Base-by-base conservation (phyloP, 768 basidiomycete species). In the Xerocomus potaroensis region DNA sequence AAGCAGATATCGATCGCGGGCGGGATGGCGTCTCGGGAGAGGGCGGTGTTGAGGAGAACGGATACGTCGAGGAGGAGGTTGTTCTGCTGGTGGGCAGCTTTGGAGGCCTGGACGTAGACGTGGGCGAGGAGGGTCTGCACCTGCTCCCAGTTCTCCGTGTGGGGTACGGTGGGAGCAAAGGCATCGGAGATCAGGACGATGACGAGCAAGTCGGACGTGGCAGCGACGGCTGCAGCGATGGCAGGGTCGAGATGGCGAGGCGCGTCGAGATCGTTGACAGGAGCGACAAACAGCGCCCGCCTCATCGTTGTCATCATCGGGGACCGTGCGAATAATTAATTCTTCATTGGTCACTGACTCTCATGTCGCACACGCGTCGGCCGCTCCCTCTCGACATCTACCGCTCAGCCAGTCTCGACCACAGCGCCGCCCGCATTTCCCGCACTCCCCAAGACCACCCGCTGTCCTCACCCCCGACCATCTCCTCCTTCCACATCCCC, bases 21-120 rank as follows among this genome's bases (percentile, higher is more conserved):
- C 10, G 60, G 61, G 14, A 78, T 53, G 22, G 68, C 63, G 18
- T 80, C 57, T 44, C 69, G 65, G 47, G 72, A 69, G 34, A 78
- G 72, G 43, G 74, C 62, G n/a, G 75, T 81, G 41, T 77, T 73
- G 48, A 95, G 75, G 37, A 90, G 67, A 12, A 95, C 86, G 56
- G 89, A 84, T 39, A 95, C 71, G 44, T 84, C 74, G 74, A 93
- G 78, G 47, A 90, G 72, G 33, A 91, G 69, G 51, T 80, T 85
- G 61, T 79, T 79, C 56, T 73, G 63, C 30, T 78, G 74, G 59
- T 84, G 81, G 12, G 87, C 85, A 33, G 81, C 76, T 56, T 78
- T 82, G 12, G 85, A 85, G n/a, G 89, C 87, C 54, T 87, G 84
- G 3, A 90, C 87, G 64, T 97, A 96, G 31, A 88, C 78, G 58